Evolutionary conservation across 2,329 filamentous ascomycete species (phyloP).

Genomic region (Domatiomyces catenatus): DNA sequence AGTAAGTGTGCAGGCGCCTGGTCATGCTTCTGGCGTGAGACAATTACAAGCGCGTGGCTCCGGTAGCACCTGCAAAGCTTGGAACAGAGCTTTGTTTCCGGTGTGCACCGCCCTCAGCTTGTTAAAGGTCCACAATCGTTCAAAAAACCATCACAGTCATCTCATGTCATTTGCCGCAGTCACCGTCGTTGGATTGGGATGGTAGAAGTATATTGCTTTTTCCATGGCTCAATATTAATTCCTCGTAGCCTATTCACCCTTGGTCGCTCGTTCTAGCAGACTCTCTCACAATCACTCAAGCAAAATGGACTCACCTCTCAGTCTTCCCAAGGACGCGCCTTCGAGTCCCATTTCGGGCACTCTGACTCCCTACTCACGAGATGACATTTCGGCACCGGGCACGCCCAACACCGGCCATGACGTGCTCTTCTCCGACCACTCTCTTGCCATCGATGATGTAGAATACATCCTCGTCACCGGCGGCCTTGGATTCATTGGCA

Average conservation of each 20-base stretch:
- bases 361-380: neutral
- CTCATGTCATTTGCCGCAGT: neutral
- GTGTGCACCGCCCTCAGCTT: neutral
- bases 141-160: neutral
- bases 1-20: neutral
- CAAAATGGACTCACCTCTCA: neutral
- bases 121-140: neutral
- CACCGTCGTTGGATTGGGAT: neutral
- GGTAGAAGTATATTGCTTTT: neutral
- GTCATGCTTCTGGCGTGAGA: neutral
- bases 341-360: neutral
- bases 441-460: slow-evolving; percentile 23
- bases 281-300: neutral
- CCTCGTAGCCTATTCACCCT: neutral
- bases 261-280: neutral
- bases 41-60: neutral
- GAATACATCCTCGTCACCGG: slow-evolving; percentile 31
- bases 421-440: slow-evolving; percentile 31
- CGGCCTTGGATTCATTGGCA: slow-evolving; percentile 29
- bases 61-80: neutral
- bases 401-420: slow-evolving; percentile 30
- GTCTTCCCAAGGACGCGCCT: neutral
- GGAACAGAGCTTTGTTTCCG: neutral
- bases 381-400: neutral
- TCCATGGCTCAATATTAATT: neutral